Base-by-base conservation (phyloP, 352 stramenopile genomes). In the Phytopythium delawarense region DNA sequence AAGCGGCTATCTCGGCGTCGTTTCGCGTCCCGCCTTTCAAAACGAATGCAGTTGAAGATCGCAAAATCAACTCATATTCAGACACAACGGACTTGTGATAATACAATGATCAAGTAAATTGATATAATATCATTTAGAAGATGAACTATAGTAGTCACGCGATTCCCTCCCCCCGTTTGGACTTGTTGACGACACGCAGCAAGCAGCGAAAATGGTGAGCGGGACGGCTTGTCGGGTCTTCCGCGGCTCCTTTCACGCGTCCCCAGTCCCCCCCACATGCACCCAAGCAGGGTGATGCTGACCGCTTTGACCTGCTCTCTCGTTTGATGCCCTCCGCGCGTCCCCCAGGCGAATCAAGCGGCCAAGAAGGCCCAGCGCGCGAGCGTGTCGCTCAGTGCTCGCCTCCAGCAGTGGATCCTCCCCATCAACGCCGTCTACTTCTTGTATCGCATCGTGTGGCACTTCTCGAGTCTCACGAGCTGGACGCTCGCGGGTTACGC, bases 341-440 rank as follows among this genome's bases (percentile, higher is more conserved):
- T 18, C 32, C 15, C 52, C 9, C 59, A 95, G 87, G 87, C 87
- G 39, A 93, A 93, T 44, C 87, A 96, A 60, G 80, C 87, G 44
- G 83, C 83, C 18, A 96, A 96, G 72, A 96, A 94, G 68, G 87
- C 87, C 30, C 76, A 93, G 61, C 73, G 74, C 45, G 70, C 81
- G 52, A 87, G 84, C 53, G 73, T 74, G 21, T 86, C 79, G 57
- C 77, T 96, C 57, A 91, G 84, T 55, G 69, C 78, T 23, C 76
- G 75, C 12, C 77, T 96, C 55, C 79, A 92, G 69, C 72, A 84
- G 64, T 92, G 76, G 74, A 96, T 96, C 62, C 44, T 91, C 34
- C 76, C 84, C 16, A 89, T 92, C 46, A 92, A 94, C 60, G 87
- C 88, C 23, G 56, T 94, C 21, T 91, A 93, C 70, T 76, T 92